phyloP scores from a whole-genome alignment of 148 eudicot genomes.

The Rhododendron kiyosumense region DNA sequence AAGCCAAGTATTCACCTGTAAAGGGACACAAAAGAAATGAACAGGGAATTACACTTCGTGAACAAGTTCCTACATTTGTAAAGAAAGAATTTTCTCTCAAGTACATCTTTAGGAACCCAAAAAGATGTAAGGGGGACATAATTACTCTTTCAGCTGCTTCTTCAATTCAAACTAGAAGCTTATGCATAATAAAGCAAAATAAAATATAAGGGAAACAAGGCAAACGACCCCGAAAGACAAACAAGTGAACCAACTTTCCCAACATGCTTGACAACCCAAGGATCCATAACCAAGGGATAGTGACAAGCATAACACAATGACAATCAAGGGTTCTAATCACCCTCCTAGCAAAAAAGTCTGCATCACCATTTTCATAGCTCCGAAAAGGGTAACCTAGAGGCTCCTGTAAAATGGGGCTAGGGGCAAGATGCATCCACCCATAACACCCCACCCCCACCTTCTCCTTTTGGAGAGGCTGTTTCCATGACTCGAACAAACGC shows the following conservation, averaged over 20 bases:
- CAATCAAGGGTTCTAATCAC: background rate
- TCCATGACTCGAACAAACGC: background rate
- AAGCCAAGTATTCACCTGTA: constrained; percentile 91
- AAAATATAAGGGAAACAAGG: background rate
- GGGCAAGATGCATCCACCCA: background rate
- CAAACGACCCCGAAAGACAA: background rate
- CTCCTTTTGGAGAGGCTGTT: background rate
- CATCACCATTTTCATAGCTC: background rate
- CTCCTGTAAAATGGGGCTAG: background rate
- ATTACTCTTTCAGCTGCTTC: background rate
- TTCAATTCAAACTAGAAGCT: background rate
- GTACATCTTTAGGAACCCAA: background rate
- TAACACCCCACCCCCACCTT: background rate
- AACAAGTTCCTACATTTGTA: background rate
- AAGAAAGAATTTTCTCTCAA: background rate
- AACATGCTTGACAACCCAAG: background rate
- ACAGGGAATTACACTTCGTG: background rate
- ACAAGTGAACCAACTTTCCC: background rate
- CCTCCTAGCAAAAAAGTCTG: background rate
- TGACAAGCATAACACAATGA: background rate
- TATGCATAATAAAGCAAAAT: background rate
- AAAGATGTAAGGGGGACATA: background rate
- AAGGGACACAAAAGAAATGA: constrained; percentile 6
- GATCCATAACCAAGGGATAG: background rate
- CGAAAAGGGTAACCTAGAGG: background rate